Conservation (phyloP, 768 basidiomycete species). For the Mycena kentingensis region DNA sequence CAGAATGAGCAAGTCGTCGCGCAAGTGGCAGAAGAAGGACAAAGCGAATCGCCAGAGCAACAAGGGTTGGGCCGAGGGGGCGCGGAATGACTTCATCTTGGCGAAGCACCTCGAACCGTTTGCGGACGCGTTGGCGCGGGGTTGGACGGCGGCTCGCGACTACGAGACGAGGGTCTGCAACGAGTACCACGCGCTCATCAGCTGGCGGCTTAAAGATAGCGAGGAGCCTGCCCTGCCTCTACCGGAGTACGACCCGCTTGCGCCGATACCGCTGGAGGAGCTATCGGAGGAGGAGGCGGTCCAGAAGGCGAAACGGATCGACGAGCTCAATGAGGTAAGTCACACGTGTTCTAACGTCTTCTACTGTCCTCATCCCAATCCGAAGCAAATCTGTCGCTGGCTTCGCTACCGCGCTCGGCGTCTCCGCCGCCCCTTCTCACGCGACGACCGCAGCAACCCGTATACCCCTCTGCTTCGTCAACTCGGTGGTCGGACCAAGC, state of each 20-base stretch:
- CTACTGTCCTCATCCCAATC: neutral
- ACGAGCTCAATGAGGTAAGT: conserved; percentile 1
- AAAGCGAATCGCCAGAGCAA: neutral
- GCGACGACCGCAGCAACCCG: neutral
- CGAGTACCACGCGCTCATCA: conserved; percentile 1
- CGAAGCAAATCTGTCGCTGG: conserved; percentile 4
- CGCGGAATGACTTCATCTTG: neutral
- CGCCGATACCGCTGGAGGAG: neutral
- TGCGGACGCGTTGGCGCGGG: conserved; percentile 2
- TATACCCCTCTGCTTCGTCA: neutral
- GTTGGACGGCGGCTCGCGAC: neutral
- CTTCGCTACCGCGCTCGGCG: conserved; percentile 7
- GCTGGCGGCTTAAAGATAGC: conserved; percentile 3
- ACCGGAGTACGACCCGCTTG: neutral
- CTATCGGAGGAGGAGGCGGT: conserved; percentile 1
- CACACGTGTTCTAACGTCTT: neutral
- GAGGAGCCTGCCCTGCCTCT: conserved; percentile 8
- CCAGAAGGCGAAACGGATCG: neutral
- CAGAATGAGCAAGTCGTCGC: too few relatives aligned
- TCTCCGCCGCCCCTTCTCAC: neutral
- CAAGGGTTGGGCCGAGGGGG: conserved; percentile 7
- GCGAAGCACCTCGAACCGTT: neutral
- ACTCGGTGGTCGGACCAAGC: neutral
- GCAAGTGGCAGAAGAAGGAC: neutral
- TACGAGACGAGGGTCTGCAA: neutral